Base-by-base conservation (phyloP, 805 yeast species). In the Candida easanensis region DNA sequence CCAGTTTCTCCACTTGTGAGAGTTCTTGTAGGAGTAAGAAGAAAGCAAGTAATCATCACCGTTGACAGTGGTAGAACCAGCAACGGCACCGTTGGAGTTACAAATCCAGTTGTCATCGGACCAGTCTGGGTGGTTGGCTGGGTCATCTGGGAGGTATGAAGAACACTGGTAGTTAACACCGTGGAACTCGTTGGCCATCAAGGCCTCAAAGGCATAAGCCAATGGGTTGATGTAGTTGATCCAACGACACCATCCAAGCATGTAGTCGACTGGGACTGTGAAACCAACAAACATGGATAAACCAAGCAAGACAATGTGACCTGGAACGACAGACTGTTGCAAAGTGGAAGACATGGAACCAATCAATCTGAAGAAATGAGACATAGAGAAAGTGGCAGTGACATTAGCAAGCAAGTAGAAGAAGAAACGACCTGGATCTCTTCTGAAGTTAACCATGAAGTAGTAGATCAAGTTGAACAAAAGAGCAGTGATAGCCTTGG, bases 191-290 rank as follows among this genome's bases (percentile, higher is more conserved):
- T 79, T 79, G 2, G 73, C 67, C 71, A 80, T 69, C 55, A 79
- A 60, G 2, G 83, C 66, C 59, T 80, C 84, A 53, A 79, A 79
- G 16, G 73, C 67, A 53, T 79, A 80, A 8, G 75, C 77, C 39
- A 80, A 59, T 2, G 85, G 85, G 51, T 80, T 70, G 36, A 80
- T 51, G 52, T 77, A 80, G 60, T 76, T 75, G 48, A 80, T 77
- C 85, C 84, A 80, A 51, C 79, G 68, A 27, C 80, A 74, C 85
- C 85, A 80, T 11, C 83, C 80, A 49, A 71, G 68, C 78, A 79
- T 77, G 38, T 70, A 58, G 5, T 73, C 70, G 26, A 74, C 71
- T 22, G 84, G 85, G 45, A 79, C 64, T 18, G 73, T 78, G 64
- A 79, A 80, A 30, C 84, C 84, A 7, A 79, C 70, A 54, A 69